These are phyloP conservation scores for Saprolegnia parasitica DNA, from an alignment of 352 stramenopile genomes.

Conservation along the genomic window DNA sequence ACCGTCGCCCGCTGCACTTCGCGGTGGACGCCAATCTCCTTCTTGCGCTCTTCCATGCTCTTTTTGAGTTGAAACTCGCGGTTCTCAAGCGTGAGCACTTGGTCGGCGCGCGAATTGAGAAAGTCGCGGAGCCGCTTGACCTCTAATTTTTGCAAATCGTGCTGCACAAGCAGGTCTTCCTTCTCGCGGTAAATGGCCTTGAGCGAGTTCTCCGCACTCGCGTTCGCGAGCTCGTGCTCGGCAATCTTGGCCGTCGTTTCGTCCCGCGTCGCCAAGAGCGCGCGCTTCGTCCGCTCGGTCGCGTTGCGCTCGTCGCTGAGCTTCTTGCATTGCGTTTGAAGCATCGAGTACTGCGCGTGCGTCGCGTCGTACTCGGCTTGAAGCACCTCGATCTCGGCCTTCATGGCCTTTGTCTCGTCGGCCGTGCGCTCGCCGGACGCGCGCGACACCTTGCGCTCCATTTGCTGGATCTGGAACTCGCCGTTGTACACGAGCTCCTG, in stretches of 20 bases:
- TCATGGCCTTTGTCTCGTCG: slow-evolving; percentile 91
- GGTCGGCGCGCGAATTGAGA: slow-evolving; percentile 83
- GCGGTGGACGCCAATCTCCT: slow-evolving; percentile 81
- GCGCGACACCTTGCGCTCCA: slow-evolving; percentile 92
- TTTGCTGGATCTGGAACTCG: slow-evolving; percentile 96
- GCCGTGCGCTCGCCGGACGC: slow-evolving; percentile 90
- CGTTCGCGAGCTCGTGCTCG: slow-evolving; percentile 89
- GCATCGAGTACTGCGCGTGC: slow-evolving; percentile 85
- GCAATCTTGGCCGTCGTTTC: slow-evolving; percentile 78
- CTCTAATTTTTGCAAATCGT: slow-evolving; percentile 93
- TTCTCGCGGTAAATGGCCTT: slow-evolving; percentile 80
- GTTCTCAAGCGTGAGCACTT: slow-evolving; percentile 93
- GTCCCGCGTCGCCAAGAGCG: slow-evolving; percentile 66
- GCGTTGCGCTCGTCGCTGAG: slow-evolving; percentile 87
- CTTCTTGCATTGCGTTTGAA: slow-evolving; percentile 89
- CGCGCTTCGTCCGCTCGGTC: slow-evolving; percentile 70
- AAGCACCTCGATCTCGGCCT: slow-evolving; percentile 86
- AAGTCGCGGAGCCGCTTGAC: slow-evolving; percentile 87
- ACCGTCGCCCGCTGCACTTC: slow-evolving; percentile 88
- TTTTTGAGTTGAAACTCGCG: slow-evolving; percentile 90
- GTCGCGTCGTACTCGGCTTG: slow-evolving; percentile 86
- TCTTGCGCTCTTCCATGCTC: slow-evolving; percentile 90
- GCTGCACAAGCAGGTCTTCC: slow-evolving; percentile 90
- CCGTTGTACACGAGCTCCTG: slow-evolving; percentile 95
- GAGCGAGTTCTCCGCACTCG: slow-evolving; percentile 76